Conservation (phyloP, 352 stramenopile genomes). For the Phytophthora pini region DNA sequence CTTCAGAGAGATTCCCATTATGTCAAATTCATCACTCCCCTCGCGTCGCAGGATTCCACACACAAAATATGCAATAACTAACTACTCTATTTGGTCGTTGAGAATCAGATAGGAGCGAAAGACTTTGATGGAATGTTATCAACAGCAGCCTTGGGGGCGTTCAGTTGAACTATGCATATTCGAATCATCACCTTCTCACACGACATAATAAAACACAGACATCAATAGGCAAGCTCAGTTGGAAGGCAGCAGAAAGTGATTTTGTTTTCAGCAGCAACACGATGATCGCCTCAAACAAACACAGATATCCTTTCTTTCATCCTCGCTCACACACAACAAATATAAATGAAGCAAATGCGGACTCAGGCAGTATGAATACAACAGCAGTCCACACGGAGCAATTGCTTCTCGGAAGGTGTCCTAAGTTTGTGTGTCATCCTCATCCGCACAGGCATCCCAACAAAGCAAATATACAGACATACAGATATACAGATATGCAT, state of each 20-base stretch:
- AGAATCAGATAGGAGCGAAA: slow-evolving; percentile 90
- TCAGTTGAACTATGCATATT: slow-evolving; percentile 88
- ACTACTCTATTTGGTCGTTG: slow-evolving; percentile 18
- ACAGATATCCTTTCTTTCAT: slow-evolving; percentile 87
- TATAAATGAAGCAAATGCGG: slow-evolving; percentile 25
- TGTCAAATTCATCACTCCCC: slow-evolving; percentile 79
- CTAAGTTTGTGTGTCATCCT: slow-evolving; percentile 81
- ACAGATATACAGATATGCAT: slow-evolving; percentile 24
- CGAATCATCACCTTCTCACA: slow-evolving; percentile 70
- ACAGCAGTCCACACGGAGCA: slow-evolving; percentile 76
- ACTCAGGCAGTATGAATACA: slow-evolving; percentile 90
- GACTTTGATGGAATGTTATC: slow-evolving; percentile 76
- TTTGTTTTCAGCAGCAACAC: slow-evolving; percentile 68
- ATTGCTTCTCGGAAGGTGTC: slow-evolving; percentile 85
- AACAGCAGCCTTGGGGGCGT: slow-evolving; percentile 58
- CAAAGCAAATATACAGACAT: slow-evolving; percentile 4
- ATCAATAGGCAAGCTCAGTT: slow-evolving; percentile 71
- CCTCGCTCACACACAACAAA: slow-evolving; percentile 45
- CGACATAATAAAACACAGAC: slow-evolving; percentile 13
- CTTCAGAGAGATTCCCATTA: slow-evolving; percentile 88
- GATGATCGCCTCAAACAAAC: slow-evolving; percentile 66
- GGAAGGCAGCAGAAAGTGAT: slow-evolving; percentile 89
- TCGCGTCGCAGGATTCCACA: slow-evolving; percentile 11
- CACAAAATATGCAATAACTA: neutral
- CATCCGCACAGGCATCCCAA: slow-evolving; percentile 36